These are phyloP conservation scores for Collybiopsis confluens DNA, from an alignment of 768 basidiomycete genomes.

Conservation along the genomic window DNA sequence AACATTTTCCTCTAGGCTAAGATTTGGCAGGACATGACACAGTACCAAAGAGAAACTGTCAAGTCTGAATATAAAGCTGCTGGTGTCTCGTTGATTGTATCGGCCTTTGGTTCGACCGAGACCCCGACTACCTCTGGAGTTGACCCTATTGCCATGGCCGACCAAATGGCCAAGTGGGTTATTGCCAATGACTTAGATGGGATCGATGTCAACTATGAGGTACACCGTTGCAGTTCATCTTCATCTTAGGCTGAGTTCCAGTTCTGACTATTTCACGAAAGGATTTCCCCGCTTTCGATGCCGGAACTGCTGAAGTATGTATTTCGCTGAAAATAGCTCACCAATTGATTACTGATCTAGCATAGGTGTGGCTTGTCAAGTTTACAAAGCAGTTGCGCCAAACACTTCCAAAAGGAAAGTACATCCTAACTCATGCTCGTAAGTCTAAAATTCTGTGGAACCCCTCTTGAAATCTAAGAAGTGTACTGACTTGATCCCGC, in stretches of 20 bases:
- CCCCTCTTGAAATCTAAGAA: background rate
- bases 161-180: slow-evolving; percentile 62
- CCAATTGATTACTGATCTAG: background rate
- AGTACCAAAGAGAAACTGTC: too few relatives aligned
- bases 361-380: slow-evolving; percentile 41
- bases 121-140: slow-evolving; percentile 41
- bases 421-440: slow-evolving; percentile 56
- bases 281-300: slow-evolving; percentile 66
- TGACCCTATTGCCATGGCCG: slow-evolving; percentile 57
- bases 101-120: slow-evolving; percentile 18
- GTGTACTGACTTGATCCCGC: background rate
- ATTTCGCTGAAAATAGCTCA: background rate
- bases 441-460: slow-evolving; percentile 17
- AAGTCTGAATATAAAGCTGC: background rate
- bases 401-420: slow-evolving; percentile 43
- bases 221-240: slow-evolving; percentile 15
- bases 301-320: slow-evolving; percentile 13
- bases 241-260: background rate
- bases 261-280: slow-evolving; percentile 17
- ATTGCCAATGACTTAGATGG: slow-evolving; percentile 59
- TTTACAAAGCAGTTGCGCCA: slow-evolving; percentile 49
- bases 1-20: too few relatives aligned
- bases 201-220: slow-evolving; percentile 73
- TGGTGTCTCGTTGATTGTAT: background rate
- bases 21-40: too few relatives aligned